phyloP scores from a whole-genome alignment of 139 green algal genomes.

The Coccomyxa sp. region DNA sequence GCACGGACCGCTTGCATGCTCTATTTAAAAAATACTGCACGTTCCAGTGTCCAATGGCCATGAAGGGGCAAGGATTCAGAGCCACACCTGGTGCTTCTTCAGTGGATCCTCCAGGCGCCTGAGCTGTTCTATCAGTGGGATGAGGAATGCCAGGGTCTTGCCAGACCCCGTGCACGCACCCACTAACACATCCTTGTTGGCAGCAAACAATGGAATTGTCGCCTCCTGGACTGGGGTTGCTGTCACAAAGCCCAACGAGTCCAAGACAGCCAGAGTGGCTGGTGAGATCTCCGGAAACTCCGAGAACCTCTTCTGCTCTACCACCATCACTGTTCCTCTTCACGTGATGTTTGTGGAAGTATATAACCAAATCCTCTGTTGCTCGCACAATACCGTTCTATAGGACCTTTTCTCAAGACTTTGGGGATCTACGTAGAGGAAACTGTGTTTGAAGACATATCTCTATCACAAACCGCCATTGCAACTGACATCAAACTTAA shows the following conservation, averaged over 20 bases:
- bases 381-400: too few relatives aligned
- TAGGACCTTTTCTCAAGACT: too few relatives aligned
- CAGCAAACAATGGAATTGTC: constrained; percentile 84
- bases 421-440: too few relatives aligned
- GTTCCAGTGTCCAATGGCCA: too few relatives aligned
- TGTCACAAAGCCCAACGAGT: constrained; percentile 48
- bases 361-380: too few relatives aligned
- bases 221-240: constrained; percentile 91
- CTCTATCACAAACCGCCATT: too few relatives aligned
- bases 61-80: not conserved
- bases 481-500: too few relatives aligned
- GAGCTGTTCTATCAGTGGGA: constrained; percentile 90
- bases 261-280: constrained; percentile 46
- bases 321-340: not conserved
- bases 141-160: constrained; percentile 96
- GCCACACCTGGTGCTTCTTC: constrained; percentile 63
- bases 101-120: constrained; percentile 55
- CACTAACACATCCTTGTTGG: constrained; percentile 95
- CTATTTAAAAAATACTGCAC: too few relatives aligned
- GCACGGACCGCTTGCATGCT: too few relatives aligned
- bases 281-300: constrained; percentile 5
- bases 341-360: too few relatives aligned
- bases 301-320: not conserved
- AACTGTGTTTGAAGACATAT: too few relatives aligned
- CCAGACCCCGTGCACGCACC: constrained; percentile 94